Percentiles rank a stretch among this genome's conserved stretches.
Conservation (phyloP, 2,329 filamentous ascomycete species). For the Arachnomyces sp. region DNA sequence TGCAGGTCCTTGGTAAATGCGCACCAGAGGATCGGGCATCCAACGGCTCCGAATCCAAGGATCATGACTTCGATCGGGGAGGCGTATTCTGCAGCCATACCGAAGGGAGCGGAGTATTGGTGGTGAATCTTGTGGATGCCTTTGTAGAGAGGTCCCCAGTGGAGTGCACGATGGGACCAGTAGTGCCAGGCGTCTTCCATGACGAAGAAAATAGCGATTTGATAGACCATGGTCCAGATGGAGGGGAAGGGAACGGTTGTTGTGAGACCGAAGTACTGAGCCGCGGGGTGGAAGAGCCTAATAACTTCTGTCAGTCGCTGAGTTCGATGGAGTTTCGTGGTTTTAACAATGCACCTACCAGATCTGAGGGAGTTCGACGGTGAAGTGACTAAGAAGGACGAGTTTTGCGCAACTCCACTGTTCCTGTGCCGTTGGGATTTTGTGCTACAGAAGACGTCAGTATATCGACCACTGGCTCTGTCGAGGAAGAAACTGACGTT, state of each 20-base stretch:
- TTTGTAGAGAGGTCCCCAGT: conserved; percentile 94
- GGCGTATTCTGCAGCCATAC: conserved; percentile 92
- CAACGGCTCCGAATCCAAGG: conserved; percentile 78
- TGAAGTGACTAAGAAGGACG: conserved; percentile 92
- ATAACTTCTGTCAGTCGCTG: background rate
- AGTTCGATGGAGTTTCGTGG: background rate
- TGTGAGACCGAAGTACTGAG: conserved; percentile 81
- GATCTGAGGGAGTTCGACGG: conserved; percentile 95
- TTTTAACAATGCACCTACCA: conserved; percentile 48
- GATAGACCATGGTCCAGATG: conserved; percentile 75
- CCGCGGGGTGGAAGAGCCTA: conserved; percentile 89
- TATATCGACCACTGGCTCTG: background rate
- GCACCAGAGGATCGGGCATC: conserved; percentile 75
- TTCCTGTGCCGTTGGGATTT: conserved; percentile 85
- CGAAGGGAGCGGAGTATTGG: conserved; percentile 96
- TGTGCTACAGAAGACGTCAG: conserved; percentile 44
- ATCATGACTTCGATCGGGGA: conserved; percentile 96
- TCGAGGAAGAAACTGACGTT: conserved; percentile 48
- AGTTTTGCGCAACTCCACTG: conserved; percentile 92
- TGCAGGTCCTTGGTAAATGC: conserved; percentile 79
- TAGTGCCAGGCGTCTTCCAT: conserved; percentile 98
- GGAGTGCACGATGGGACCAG: conserved; percentile 86
- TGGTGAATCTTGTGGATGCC: conserved; percentile 98
- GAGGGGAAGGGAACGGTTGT: conserved; percentile 86
- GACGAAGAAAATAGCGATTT: conserved; percentile 90